Percentiles rank a stretch among this genome's conserved stretches.
Evolutionary conservation across 1,284 basidiomycete genomes (phyloP).

Genomic region (Pulchroboletus neoregius): DNA sequence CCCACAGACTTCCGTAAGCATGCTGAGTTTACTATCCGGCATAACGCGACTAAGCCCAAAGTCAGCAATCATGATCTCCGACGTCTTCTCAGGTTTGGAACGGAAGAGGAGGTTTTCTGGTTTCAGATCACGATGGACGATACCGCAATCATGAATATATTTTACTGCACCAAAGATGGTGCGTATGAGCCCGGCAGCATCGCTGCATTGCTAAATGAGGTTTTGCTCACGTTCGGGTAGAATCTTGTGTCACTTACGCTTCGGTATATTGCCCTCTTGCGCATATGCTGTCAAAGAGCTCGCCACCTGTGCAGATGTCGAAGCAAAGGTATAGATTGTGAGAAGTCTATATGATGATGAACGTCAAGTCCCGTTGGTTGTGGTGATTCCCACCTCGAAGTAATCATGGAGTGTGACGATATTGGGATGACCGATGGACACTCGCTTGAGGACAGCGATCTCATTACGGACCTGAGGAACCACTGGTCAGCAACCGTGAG

Average conservation of each 20-base stretch:
- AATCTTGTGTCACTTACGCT: constrained; percentile 48
- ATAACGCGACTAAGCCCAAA: constrained; percentile 91
- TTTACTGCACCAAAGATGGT: constrained; percentile 86
- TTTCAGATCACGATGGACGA: constrained; percentile 97
- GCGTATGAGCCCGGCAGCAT: constrained; percentile 86
- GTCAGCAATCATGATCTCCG: constrained; percentile 96
- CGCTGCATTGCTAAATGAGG: constrained; percentile 43
- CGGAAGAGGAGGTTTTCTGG: constrained; percentile 97
- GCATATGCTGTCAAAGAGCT: constrained; percentile 98
- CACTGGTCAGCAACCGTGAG: constrained; percentile 8
- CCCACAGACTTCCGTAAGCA: constrained; percentile 94
- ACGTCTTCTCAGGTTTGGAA: constrained; percentile 78
- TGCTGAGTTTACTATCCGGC: constrained; percentile 85
- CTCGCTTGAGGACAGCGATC: constrained; percentile 91
- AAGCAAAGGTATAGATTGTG: constrained; percentile 96
- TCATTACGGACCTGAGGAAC: constrained; percentile 84
- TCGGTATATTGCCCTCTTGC: constrained; percentile 97
- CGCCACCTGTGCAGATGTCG: constrained; percentile 96
- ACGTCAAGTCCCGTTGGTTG: neutral
- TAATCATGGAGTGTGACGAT: constrained; percentile 94
- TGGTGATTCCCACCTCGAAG: constrained; percentile 69
- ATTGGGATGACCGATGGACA: constrained; percentile 88
- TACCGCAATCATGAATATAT: constrained; percentile 89
- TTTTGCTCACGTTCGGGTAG: constrained; percentile 2
- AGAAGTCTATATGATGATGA: constrained; percentile 55